Evolutionary conservation across 768 basidiomycete species (phyloP), one percentile per base, ranked within the genome.

Genomic region (Plicaturopsis crispa): DNA sequence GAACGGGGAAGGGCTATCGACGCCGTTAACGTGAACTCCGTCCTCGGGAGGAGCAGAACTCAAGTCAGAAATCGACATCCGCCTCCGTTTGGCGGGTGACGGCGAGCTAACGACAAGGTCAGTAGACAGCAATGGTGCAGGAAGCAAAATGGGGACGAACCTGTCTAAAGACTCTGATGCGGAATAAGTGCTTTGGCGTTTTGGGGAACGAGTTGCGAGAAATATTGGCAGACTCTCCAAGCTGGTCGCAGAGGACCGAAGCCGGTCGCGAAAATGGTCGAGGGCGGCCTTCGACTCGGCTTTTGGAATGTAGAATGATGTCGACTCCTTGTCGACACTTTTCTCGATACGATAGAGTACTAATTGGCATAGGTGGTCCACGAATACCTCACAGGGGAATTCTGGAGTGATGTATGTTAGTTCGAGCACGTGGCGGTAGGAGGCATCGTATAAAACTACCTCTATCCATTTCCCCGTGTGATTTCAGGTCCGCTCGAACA

Each of bases 341-440:
- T 45, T 44, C 33, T 56, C 54, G 8, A 51, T 46, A 14, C 63
- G 54, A 14, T 55, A 55, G 44, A 62, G 58, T 7, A 56, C 60
- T 19, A 77, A 56, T 21, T 62, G 59, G 41, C 66, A 65, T 4
- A 77, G 50, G 30, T 74, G 70, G 19, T 72, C 67, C 14, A 76
- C 46, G 14, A 28, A 28, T 8, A 14, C 26, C 10, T 14, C 26
- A 28, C 10, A 57, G 3, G 58, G 60, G 39, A 59, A 59, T 22
- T 62, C 58, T 59, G 26, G n/a, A n/a, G n/a, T 28, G 10, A 28
- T 14, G 14, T 14, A 28, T 8, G 26, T 28, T 28, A 14, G 14
- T 8, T 28, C 10, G 26, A 28, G 14, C 26, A 8, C 26, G n/a
- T n/a, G n/a, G 10, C 26, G 26, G 14, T 28, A 8, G 26, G 14